These are phyloP conservation scores for Reutealis trisperma DNA, from an alignment of 345 rosid genomes.

Conservation along the genomic window DNA sequence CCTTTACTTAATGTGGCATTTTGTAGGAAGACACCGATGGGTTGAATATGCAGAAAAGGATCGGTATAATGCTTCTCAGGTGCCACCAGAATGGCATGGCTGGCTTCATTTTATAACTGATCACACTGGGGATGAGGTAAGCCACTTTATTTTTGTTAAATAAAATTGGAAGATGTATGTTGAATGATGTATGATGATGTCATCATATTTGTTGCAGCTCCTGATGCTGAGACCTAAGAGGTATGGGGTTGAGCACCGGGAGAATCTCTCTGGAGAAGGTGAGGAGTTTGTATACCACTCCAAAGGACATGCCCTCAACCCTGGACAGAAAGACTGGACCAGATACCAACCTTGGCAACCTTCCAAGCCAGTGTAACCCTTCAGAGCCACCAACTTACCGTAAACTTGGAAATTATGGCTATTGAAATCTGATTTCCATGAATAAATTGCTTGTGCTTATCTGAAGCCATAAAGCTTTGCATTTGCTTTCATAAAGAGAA, in stretches of 20 bases:
- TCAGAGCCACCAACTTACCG: background rate
- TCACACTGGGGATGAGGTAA: constrained; percentile 96
- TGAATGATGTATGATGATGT: background rate
- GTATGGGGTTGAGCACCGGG: constrained; percentile 84
- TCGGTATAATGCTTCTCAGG: constrained; percentile 95
- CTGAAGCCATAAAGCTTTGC: background rate
- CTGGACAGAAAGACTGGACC: constrained; percentile 93
- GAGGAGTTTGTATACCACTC: constrained; percentile 82
- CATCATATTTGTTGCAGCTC: constrained; percentile 49
- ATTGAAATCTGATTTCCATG: background rate
- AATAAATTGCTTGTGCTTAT: constrained; percentile 28
- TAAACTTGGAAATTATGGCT: constrained; percentile 9
- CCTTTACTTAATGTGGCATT: constrained; percentile 6
- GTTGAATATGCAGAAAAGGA: constrained; percentile 84
- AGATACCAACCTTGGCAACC: constrained; percentile 94
- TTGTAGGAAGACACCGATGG: constrained; percentile 90
- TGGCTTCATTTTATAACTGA: constrained; percentile 95
- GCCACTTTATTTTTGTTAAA: background rate
- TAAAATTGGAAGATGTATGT: background rate
- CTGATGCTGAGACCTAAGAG: constrained; percentile 88
- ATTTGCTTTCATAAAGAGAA: constrained; percentile 2
- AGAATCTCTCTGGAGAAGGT: constrained; percentile 92
- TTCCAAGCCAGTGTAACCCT: constrained; percentile 43
- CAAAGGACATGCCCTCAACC: constrained; percentile 91
- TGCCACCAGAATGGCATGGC: constrained; percentile 99